Percentiles rank a stretch among this genome's conserved stretches.
Evolutionary conservation across 2,329 filamentous ascomycete species (phyloP).

Genomic region (Karstenula rhodostoma): DNA sequence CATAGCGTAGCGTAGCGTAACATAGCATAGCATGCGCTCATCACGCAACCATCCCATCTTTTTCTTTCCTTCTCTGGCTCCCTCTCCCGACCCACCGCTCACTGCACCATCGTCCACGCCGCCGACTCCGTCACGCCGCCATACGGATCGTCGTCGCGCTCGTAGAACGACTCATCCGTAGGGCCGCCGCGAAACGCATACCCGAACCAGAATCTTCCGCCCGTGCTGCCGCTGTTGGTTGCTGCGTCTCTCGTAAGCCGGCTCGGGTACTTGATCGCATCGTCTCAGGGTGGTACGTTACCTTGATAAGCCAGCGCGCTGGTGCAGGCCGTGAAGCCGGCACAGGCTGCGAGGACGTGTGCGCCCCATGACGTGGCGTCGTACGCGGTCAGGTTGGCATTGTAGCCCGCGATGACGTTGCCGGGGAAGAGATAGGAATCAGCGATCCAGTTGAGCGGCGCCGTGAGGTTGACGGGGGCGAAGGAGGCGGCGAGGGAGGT

Average conservation of each 20-base stretch:
- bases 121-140: background rate
- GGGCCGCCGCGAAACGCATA: constrained; percentile 1
- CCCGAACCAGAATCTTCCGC: constrained; percentile 4
- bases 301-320: background rate
- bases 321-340: background rate
- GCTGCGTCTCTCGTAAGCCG: background rate
- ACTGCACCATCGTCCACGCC: background rate
- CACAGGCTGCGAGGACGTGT: background rate
- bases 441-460: background rate
- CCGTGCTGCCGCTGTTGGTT: constrained; percentile 3
- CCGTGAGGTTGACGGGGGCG: background rate
- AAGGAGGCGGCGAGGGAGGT: background rate
- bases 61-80: background rate
- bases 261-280: background rate
- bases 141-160: background rate
- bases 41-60: background rate
- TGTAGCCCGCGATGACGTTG: constrained; percentile 1
- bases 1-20: background rate
- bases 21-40: background rate
- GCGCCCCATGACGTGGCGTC: background rate
- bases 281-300: background rate
- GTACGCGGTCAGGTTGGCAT: background rate
- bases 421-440: background rate
- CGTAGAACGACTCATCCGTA: background rate
- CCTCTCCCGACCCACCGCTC: background rate